A percentile compares a stretch with the other conserved stretches of the same genome.
Evolutionary conservation across 139 green algal genomes (phyloP).

Genomic region (Deuterostichococcus epilithicus): DNA sequence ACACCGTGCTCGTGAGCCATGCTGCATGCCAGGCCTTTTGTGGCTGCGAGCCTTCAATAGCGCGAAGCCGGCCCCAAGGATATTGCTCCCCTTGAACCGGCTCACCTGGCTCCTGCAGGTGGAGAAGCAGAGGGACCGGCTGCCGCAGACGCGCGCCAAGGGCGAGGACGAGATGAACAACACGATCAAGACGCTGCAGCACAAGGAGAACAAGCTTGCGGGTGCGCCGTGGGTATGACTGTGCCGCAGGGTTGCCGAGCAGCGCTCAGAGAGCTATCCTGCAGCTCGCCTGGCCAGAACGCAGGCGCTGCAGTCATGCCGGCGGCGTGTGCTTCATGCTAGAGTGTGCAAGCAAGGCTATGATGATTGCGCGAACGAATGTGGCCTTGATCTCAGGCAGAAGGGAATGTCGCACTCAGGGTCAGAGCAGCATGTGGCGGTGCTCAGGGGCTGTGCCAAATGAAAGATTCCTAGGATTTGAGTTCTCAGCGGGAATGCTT

Average conservation of each 20-base stretch:
- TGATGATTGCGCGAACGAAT: not conserved
- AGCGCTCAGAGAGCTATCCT: not conserved
- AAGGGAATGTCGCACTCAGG: too few species aligned
- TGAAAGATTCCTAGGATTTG: not conserved
- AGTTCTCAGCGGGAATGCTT: not conserved
- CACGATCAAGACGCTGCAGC: constrained; percentile 55
- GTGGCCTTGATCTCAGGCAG: too few species aligned
- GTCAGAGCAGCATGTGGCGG: too few species aligned
- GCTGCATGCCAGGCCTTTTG: too few species aligned
- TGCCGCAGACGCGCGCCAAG: constrained; percentile 48
- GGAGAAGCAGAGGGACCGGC: constrained; percentile 41
- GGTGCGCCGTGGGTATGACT: constrained; percentile 27
- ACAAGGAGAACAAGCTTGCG: constrained; percentile 78
- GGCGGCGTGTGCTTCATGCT: not conserved
- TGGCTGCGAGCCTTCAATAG: too few species aligned
- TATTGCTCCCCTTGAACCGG: too few species aligned
- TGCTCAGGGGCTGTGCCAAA: not conserved
- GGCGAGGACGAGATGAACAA: constrained; percentile 70
- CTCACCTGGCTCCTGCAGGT: constrained; percentile 10
- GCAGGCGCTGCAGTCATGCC: constrained; percentile 13
- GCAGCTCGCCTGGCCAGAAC: not conserved
- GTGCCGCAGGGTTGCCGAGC: not conserved
- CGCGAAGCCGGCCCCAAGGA: too few species aligned
- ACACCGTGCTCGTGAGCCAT: too few species aligned
- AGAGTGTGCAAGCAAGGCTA: not conserved